Percentiles rank a stretch among this genome's conserved stretches.
Evolutionary conservation across 2,329 filamentous ascomycete species (phyloP).

Genomic region (Raffaelea ambrosiae): DNA sequence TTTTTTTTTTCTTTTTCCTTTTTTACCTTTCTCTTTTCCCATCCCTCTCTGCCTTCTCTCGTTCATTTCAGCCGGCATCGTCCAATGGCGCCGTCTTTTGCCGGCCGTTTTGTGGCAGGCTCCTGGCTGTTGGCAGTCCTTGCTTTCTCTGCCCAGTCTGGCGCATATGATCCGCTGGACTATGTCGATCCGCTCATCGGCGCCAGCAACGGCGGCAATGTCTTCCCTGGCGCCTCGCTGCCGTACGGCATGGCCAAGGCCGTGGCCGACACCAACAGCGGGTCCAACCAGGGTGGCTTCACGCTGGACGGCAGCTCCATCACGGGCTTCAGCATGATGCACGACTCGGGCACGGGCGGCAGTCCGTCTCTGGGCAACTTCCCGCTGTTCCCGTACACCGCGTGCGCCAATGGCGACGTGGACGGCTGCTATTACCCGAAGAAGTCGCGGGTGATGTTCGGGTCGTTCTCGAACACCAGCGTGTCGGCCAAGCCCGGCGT

Average conservation of each 20-base stretch:
- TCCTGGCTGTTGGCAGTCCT: background rate
- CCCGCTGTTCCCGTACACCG: constrained; percentile 58
- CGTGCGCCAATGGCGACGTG: constrained; percentile 52
- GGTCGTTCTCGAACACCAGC: constrained; percentile 37
- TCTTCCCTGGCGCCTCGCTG: constrained; percentile 33
- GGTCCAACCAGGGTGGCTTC: constrained; percentile 49
- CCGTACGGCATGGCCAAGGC: constrained; percentile 47
- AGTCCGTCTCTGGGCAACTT: constrained; percentile 63
- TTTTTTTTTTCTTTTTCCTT: background rate
- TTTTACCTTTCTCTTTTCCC: background rate
- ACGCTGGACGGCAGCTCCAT: constrained; percentile 40
- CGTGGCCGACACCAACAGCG: constrained; percentile 44
- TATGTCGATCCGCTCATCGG: constrained; percentile 32
- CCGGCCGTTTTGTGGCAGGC: background rate
- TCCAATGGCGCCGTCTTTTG: background rate
- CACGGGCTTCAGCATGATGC: constrained; percentile 48
- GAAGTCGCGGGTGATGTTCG: constrained; percentile 27
- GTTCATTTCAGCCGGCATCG: background rate
- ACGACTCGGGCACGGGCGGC: constrained; percentile 50
- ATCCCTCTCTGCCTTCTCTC: background rate
- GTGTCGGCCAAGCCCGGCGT: constrained; percentile 55
- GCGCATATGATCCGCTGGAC: constrained; percentile 11
- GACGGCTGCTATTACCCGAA: constrained; percentile 54
- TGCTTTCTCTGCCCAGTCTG: background rate
- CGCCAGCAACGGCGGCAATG: constrained; percentile 30